These are phyloP conservation scores for Alternaria arborescens DNA, from an alignment of 2,329 filamentous ascomycete genomes.

Conservation along the genomic window DNA sequence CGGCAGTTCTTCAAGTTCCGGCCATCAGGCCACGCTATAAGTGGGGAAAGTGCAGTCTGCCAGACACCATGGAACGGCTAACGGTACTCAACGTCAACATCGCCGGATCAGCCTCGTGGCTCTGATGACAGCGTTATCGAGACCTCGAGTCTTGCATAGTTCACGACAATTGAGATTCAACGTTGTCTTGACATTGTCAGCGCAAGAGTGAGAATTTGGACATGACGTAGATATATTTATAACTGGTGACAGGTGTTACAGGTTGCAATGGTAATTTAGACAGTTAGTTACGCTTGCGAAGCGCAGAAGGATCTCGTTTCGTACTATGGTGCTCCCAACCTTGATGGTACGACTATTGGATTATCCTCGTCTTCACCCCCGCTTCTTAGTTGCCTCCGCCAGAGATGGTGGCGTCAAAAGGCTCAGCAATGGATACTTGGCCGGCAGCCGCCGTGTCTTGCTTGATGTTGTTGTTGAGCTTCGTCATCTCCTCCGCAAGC, in stretches of 20 bases:
- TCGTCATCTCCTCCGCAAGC: slow-evolving; percentile 59
- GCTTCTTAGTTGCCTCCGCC: slow-evolving; percentile 21
- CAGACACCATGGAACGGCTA: too few relatives aligned
- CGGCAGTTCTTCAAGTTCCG: slow-evolving; percentile 16
- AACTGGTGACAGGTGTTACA: background rate
- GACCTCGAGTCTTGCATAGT: background rate
- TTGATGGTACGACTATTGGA: background rate
- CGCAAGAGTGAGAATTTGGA: background rate
- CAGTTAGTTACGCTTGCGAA: background rate
- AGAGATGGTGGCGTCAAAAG: slow-evolving; percentile 41
- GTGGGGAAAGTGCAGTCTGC: background rate
- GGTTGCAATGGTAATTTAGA: background rate
- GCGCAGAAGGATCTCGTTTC: background rate
- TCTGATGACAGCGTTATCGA: background rate
- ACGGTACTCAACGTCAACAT: too few relatives aligned
- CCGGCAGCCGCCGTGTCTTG: slow-evolving; percentile 60
- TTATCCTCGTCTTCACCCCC: background rate
- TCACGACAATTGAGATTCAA: background rate
- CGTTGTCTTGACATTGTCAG: background rate
- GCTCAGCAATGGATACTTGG: slow-evolving; percentile 49
- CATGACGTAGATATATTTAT: background rate
- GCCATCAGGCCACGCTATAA: background rate
- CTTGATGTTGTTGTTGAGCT: slow-evolving; percentile 63
- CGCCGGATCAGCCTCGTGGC: too few relatives aligned
- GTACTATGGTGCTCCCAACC: too few relatives aligned